Percentiles rank a stretch among this genome's conserved stretches.
Evolutionary conservation across 2,329 filamentous ascomycete genomes (phyloP).

Genomic region (Ophiognomonia clavigignenti-juglandacearum): DNA sequence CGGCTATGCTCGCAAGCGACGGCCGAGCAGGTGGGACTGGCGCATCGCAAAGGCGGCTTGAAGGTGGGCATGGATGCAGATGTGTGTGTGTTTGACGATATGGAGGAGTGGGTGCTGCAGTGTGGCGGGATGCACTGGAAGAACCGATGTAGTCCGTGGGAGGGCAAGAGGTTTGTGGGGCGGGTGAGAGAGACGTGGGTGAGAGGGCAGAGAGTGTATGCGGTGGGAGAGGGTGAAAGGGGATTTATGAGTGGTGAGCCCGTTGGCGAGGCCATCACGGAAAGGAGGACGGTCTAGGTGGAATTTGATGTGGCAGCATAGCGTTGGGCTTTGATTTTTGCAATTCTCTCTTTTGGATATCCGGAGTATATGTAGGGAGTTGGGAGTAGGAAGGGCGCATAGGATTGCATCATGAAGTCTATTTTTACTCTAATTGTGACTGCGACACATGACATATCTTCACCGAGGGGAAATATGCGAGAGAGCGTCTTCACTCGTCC

Average conservation of each 20-base stretch:
- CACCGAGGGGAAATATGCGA: too few relatives aligned
- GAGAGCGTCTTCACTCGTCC: neutral
- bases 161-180: conserved; percentile 72
- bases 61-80: conserved; percentile 82
- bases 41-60: conserved; percentile 76
- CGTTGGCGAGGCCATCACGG: conserved; percentile 51
- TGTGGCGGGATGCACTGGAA: conserved; percentile 85
- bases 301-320: too few relatives aligned
- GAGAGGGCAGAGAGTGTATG: conserved; percentile 70
- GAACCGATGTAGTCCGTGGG: conserved; percentile 88
- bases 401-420: too few relatives aligned
- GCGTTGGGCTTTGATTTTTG: too few relatives aligned
- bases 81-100: conserved; percentile 86
- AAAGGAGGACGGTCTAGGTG: conserved; percentile 45
- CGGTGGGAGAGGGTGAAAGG: conserved; percentile 48
- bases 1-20: conserved; percentile 83
- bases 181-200: conserved; percentile 84
- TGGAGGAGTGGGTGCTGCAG: conserved; percentile 69
- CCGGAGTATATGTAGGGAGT: neutral
- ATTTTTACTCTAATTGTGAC: too few relatives aligned
- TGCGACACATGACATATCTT: too few relatives aligned
- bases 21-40: conserved; percentile 79
- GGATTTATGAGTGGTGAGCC: conserved; percentile 48
- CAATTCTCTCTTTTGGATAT: too few relatives aligned
- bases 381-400: neutral